A percentile compares a stretch with the other conserved stretches of the same genome.
Conservation (phyloP, 2,329 filamentous ascomycete species). For the Xylariaceae sp. region DNA sequence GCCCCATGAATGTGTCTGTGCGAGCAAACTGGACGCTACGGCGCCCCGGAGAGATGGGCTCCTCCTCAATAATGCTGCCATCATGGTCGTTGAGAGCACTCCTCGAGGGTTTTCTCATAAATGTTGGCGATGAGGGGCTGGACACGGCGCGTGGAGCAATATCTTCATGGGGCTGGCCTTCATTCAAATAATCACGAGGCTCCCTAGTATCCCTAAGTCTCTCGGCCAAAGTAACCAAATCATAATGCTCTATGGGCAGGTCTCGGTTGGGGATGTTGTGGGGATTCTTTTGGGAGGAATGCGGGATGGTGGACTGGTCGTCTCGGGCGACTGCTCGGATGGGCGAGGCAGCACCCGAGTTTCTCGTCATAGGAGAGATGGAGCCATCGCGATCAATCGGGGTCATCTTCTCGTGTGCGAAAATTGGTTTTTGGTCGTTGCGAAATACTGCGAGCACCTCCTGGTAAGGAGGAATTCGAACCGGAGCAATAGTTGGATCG, state of each 20-base stretch:
- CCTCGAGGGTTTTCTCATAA: conserved; percentile 6
- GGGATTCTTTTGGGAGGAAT: conserved; percentile 14
- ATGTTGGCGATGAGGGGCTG: conserved; percentile 20
- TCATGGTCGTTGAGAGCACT: conserved; percentile 15
- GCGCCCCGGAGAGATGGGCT: conserved; percentile 42
- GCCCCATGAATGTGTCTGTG: conserved; percentile 46
- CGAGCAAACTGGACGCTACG: conserved; percentile 75
- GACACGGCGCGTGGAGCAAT: conserved; percentile 24
- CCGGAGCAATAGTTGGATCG: too few species aligned
- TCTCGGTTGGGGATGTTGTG: conserved; percentile 19
- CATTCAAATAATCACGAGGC: conserved; percentile 38
- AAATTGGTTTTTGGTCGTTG: too few species aligned
- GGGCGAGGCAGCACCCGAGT: conserved; percentile 25
- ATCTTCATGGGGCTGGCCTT: conserved; percentile 31
- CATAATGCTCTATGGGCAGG: conserved; percentile 22
- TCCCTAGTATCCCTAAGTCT: conserved; percentile 15
- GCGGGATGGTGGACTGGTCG: conserved; percentile 21
- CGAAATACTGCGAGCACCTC: too few species aligned
- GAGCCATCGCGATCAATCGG: conserved; percentile 29
- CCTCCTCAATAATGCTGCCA: conserved; percentile 20
- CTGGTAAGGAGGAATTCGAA: background rate
- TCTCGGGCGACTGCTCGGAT: conserved; percentile 12
- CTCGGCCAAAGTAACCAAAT: conserved; percentile 18
- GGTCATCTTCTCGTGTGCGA: conserved; percentile 26
- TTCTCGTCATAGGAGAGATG: conserved; percentile 34